phyloP scores from a whole-genome alignment of 495 filamentous ascomycete species.

The Haplographium delicatum region DNA sequence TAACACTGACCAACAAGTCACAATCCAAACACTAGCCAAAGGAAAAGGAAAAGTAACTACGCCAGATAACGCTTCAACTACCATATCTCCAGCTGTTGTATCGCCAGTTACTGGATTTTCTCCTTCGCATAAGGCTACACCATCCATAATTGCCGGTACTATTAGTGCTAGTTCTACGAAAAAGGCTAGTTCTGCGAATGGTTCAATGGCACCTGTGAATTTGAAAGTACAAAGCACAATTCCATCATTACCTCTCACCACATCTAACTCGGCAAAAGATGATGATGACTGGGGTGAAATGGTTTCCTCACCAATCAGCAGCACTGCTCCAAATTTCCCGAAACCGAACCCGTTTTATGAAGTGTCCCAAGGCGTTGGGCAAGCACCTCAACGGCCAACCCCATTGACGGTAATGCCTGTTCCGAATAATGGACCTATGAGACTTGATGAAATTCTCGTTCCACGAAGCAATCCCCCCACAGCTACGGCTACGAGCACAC shows the following conservation, averaged over 20 bases:
- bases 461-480: too few species aligned
- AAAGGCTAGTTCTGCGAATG: background rate
- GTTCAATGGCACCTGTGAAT: background rate
- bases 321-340: slow-evolving; percentile 10
- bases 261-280: slow-evolving; percentile 22
- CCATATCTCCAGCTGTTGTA: background rate
- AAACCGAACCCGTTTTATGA: slow-evolving; percentile 9
- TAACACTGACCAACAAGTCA: background rate
- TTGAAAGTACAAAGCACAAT: background rate
- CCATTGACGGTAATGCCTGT: too few species aligned
- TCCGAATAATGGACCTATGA: too few species aligned
- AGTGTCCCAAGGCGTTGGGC: slow-evolving; percentile 14
- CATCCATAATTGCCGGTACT: too few species aligned
- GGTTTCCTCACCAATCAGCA: slow-evolving; percentile 39
- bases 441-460: too few species aligned
- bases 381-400: background rate
- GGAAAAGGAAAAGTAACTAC: background rate
- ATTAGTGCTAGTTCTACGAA: too few species aligned
- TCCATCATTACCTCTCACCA: background rate
- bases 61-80: background rate
- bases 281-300: slow-evolving; percentile 53
- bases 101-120: background rate
- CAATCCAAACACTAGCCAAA: background rate
- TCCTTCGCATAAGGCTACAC: background rate
- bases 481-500: background rate